Base-by-base conservation (phyloP, 805 yeast genomes). In the Nakazawaea populi region DNA sequence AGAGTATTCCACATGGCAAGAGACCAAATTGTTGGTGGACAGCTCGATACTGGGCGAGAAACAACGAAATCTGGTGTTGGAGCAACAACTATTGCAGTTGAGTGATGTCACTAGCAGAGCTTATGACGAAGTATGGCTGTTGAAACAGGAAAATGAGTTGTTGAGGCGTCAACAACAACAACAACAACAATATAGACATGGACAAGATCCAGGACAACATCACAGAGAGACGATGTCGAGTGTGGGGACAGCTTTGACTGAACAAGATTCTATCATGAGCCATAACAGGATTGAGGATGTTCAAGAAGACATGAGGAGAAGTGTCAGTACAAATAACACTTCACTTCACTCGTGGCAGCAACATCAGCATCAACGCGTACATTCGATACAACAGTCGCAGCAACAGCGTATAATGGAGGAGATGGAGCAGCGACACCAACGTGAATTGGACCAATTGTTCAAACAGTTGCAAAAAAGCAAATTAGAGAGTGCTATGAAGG, bases 21-120 rank as follows among this genome's bases (percentile, higher is more conserved):
- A 37, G 32, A 48, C 47, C 24, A 18, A 44, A 32, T 24, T 44
- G 12, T 27, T 49, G 11, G 48, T 49, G 44, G 52, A 49, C 14
- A 12, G 32, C 4, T 38, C 45, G 4, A 7, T 49, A 6, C 27
- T 31, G n/a, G 52, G 52, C 4, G 45, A 49, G 30, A 34, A 14
- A 10, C 34, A 44, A 28, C 29, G 52, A 18, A 49, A 49, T 38
- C 5, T 24, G 28, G 39, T 49, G 6, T 40, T 49, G 28, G 48
- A 49, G 24, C 44, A 38, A 42, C 52, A 49, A 27, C 34, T 49
- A 29, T 28, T 28, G 12, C 35, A 44, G n/a, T n/a, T 49, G 5
- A 35, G 48, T 12, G 48, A 44, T 9, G 41, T 39, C 18, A 44
- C 52, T 4, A 35, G 44, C 5, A 44, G 11, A 28, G 45, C 42